These are phyloP conservation scores for Candida neerlandica DNA, from an alignment of 1,139 yeast species.

Conservation along the genomic window DNA sequence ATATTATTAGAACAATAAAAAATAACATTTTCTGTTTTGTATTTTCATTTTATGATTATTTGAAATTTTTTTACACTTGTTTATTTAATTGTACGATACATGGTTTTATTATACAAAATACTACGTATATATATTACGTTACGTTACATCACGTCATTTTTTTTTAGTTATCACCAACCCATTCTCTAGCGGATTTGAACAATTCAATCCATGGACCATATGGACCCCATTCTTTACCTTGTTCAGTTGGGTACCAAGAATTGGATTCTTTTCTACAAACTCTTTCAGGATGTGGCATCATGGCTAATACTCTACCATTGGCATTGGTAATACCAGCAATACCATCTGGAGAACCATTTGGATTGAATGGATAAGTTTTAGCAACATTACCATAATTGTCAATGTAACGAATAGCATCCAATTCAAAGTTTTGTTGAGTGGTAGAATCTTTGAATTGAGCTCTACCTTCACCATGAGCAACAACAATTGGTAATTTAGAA, in stretches of 20 bases:
- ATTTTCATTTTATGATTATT: neutral
- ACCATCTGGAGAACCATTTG: constrained; percentile 94
- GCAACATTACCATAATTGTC: constrained; percentile 90
- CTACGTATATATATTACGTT: neutral
- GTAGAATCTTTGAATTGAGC: constrained; percentile 63
- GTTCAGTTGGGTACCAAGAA: constrained; percentile 83
- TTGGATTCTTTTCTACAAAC: constrained; percentile 84
- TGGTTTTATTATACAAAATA: neutral
- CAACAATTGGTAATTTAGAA: constrained; percentile 91
- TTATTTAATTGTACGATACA: neutral
- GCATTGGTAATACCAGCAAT: constrained; percentile 90
- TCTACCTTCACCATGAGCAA: constrained; percentile 98
- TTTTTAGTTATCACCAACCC: constrained; percentile 64
- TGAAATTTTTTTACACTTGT: neutral
- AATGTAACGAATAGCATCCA: constrained; percentile 71
- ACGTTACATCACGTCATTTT: neutral
- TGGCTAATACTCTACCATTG: constrained; percentile 92
- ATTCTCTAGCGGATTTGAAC: constrained; percentile 89
- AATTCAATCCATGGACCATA: constrained; percentile 95
- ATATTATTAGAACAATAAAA: neutral
- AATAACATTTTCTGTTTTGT: neutral
- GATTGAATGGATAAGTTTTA: constrained; percentile 86
- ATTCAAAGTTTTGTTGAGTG: constrained; percentile 46
- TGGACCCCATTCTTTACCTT: constrained; percentile 64
- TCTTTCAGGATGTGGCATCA: constrained; percentile 99